Base-by-base conservation (phyloP, 345 rosid species). In the Boechera stricta region DNA sequence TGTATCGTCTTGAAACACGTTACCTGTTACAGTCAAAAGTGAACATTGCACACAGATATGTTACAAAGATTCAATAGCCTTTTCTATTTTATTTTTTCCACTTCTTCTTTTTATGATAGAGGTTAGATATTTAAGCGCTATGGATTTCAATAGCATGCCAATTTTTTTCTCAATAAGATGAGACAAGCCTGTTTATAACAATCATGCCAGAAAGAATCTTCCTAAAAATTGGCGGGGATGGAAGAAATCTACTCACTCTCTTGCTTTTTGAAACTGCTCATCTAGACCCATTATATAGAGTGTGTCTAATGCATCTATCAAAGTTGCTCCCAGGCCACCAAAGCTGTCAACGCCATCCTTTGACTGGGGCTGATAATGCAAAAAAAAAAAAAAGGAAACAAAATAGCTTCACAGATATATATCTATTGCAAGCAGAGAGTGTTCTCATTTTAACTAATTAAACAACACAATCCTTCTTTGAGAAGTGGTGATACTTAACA, bases 271-370 rank as follows among this genome's bases (percentile, higher is more conserved):
- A 80, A 95, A 91, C 72, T 92, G 87, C 68, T 95, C 97, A 33
- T 87, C 72, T 41, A 95, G 86, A 75, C 97, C 98, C 98, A 95
- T 95, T 69, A 92, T 95, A 68, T 84, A 91, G 77, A 95, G 84
- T 32, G 98, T 91, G 78, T 91, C 99, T 66, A 95, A 91, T 72
- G 90, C 77, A 81, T 90, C 95, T 55, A 94, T 49, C 59, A 92
- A 76, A 65, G 99, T 90, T 79, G 97, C 99, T 72, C 99, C 99
- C 52, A 96, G 90, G 56, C 98, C 97, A 75, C 99, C 99, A 82
- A 96, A 96, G 86, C 95, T 91, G 80, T 96, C 81, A 69, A 87
- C 85, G n/a, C 98, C 99, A 82, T 83, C 85, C 87, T 82, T 90
- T 47, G 97, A 63, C 48, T 91, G 97, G 10, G 98, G 99, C 98